Percentiles rank a stretch among this genome's conserved stretches.
These are phyloP conservation scores for Pyrrhoderma noxium DNA, from an alignment of 1,284 basidiomycete species.

Conservation along the genomic window DNA sequence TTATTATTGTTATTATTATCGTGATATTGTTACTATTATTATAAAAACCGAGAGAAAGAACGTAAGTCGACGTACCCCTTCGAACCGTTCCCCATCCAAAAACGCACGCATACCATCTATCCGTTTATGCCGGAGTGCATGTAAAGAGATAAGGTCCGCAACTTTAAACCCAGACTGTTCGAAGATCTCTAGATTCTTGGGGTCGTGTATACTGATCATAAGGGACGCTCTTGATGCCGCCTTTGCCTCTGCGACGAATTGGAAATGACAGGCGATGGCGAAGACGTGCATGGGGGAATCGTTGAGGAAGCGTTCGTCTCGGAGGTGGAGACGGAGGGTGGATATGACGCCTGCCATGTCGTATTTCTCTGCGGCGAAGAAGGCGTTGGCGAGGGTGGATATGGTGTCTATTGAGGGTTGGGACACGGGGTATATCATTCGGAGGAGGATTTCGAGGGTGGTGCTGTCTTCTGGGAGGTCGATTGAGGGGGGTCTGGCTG, in stretches of 20 bases:
- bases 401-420: conserved; percentile 15
- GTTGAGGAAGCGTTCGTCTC: conserved; percentile 16
- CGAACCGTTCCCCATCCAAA: conserved; percentile 15
- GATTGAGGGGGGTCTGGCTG: conserved; percentile 10
- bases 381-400: conserved; percentile 6
- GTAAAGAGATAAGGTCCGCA: conserved; percentile 11
- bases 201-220: conserved; percentile 10
- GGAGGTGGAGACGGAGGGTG: conserved; percentile 14
- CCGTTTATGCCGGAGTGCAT: conserved; percentile 14
- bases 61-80: conserved; percentile 7
- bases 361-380: conserved; percentile 17
- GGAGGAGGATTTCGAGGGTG: conserved; percentile 13
- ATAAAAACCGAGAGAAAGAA: background rate
- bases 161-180: conserved; percentile 14
- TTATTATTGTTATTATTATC: too few species aligned
- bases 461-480: conserved; percentile 16
- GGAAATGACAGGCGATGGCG: conserved; percentile 17
- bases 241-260: conserved; percentile 13
- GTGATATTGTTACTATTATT: too few species aligned
- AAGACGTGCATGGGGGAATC: conserved; percentile 13
- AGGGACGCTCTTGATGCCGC: conserved; percentile 13
- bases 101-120: conserved; percentile 14
- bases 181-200: conserved; percentile 10
- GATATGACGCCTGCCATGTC: conserved; percentile 18
- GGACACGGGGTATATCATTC: conserved; percentile 13